These are phyloP conservation scores for Naganishia liquefaciens DNA, from an alignment of 1,284 basidiomycete species.

Conservation along the genomic window DNA sequence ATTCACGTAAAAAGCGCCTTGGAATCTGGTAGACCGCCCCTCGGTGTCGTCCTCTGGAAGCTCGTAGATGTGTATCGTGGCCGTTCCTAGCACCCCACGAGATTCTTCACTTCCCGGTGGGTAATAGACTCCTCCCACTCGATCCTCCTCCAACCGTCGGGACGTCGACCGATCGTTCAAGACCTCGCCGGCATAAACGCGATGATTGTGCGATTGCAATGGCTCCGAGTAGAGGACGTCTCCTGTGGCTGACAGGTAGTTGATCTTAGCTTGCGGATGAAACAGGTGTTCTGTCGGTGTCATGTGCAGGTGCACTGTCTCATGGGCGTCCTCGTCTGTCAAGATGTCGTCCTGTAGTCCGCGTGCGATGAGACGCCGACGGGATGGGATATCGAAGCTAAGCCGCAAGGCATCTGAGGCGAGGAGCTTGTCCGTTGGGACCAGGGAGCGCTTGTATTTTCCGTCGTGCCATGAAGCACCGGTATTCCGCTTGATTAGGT, in stretches of 20 bases:
- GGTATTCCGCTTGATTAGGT: conserved; percentile 5
- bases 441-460: conserved; percentile 26
- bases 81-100: conserved; percentile 54
- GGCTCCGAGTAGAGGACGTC: conserved; percentile 36
- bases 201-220: conserved; percentile 43
- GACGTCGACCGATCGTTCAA: conserved; percentile 59
- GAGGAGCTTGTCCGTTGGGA: conserved; percentile 11
- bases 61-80: conserved; percentile 38
- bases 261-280: conserved; percentile 71
- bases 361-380: background rate
- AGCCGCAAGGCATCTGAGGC: conserved; percentile 31
- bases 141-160: conserved; percentile 64
- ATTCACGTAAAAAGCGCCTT: conserved; percentile 71
- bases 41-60: conserved; percentile 49
- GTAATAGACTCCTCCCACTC: conserved; percentile 52
- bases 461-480: conserved; percentile 22
- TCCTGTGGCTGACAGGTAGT: conserved; percentile 58
- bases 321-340: conserved; percentile 5
- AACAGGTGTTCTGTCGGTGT: conserved; percentile 72
- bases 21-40: conserved; percentile 68
- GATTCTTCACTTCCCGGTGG: conserved; percentile 47
- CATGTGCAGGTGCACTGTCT: conserved; percentile 57
- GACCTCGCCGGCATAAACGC: conserved; percentile 69
- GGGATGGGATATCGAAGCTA: conserved; percentile 17
- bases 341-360: background rate